phyloP scores from a whole-genome alignment of 805 yeast species.

The Saccharomycopsis fodiens region DNA sequence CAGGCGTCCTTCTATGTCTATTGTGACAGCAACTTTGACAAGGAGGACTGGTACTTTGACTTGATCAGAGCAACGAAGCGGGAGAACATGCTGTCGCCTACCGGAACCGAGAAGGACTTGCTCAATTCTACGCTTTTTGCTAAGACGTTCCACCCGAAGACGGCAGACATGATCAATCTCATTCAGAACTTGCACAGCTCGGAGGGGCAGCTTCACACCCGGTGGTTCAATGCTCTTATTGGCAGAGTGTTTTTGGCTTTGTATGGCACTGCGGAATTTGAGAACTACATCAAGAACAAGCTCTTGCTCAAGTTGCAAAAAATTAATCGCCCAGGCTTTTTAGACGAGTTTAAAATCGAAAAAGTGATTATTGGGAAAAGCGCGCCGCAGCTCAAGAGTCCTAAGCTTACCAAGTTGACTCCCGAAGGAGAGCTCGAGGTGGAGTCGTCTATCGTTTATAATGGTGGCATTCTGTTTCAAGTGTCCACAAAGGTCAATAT shows the following conservation, averaged over 20 bases:
- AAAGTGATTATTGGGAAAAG: slow-evolving; percentile 69
- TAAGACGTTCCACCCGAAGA: slow-evolving; percentile 60
- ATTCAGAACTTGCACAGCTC: slow-evolving; percentile 74
- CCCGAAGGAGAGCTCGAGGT: slow-evolving; percentile 74
- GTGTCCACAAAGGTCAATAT: slow-evolving; percentile 75
- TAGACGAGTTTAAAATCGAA: slow-evolving; percentile 73
- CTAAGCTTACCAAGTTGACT: slow-evolving; percentile 57
- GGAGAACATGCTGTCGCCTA: slow-evolving; percentile 22
- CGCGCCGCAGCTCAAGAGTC: slow-evolving; percentile 74
- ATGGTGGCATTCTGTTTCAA: slow-evolving; percentile 69
- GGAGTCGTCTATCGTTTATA: slow-evolving; percentile 54
- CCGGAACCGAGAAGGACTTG: slow-evolving; percentile 23
- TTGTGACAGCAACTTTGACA: slow-evolving; percentile 69
- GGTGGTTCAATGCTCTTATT: slow-evolving; percentile 84
- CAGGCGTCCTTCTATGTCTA: slow-evolving; percentile 49
- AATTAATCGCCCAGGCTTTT: slow-evolving; percentile 78
- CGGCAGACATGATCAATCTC: slow-evolving; percentile 62
- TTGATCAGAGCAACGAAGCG: slow-evolving; percentile 68
- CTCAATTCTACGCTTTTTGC: slow-evolving; percentile 63
- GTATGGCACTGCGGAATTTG: slow-evolving; percentile 63
- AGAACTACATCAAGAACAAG: slow-evolving; percentile 46
- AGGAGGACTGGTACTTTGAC: slow-evolving; percentile 91
- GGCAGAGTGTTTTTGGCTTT: slow-evolving; percentile 78
- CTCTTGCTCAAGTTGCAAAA: slow-evolving; percentile 68
- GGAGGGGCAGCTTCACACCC: slow-evolving; percentile 73